Conservation (phyloP, 2,329 filamentous ascomycete species). For the Trichophyton equinum region DNA sequence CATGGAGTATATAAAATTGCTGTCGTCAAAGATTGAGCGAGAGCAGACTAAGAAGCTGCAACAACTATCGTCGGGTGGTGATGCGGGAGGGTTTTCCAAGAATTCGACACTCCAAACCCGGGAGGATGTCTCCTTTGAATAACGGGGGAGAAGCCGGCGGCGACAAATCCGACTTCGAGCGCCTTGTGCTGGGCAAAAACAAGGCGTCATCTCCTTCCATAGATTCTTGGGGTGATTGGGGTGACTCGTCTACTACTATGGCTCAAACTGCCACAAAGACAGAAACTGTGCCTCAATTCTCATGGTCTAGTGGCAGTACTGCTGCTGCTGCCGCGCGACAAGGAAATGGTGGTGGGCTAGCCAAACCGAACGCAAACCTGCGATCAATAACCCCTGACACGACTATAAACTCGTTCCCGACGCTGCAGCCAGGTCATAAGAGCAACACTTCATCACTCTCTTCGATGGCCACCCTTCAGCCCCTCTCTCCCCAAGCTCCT, state of each 20-base stretch:
- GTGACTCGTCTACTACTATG: conserved; percentile 20
- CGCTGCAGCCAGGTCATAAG: conserved; percentile 30
- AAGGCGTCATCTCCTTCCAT: conserved; percentile 26
- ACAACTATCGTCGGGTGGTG: conserved; percentile 57
- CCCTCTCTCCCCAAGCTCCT: neutral
- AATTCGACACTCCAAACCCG: conserved; percentile 20
- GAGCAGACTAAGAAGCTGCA: conserved; percentile 83
- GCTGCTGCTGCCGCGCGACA: neutral
- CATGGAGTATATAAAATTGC: conserved; percentile 72
- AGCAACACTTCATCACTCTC: neutral
- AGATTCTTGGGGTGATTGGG: conserved; percentile 24
- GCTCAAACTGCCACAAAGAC: conserved; percentile 12
- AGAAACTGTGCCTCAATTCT: conserved; percentile 27
- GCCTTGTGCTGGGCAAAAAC: conserved; percentile 65
- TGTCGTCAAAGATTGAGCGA: conserved; percentile 70
- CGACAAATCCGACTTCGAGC: conserved; percentile 70
- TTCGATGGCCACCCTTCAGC: neutral
- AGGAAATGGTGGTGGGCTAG: neutral
- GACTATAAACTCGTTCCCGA: conserved; percentile 36
- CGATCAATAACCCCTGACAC: conserved; percentile 43
- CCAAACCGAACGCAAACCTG: conserved; percentile 19
- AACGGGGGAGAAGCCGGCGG: conserved; percentile 37
- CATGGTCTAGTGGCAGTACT: conserved; percentile 26
- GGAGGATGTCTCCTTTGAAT: conserved; percentile 16
- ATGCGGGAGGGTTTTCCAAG: conserved; percentile 35